Evolutionary conservation across 176 grass and related monocot species (phyloP), one percentile per base, ranked within the genome.

Genomic region (Calamus simplicifolius): DNA sequence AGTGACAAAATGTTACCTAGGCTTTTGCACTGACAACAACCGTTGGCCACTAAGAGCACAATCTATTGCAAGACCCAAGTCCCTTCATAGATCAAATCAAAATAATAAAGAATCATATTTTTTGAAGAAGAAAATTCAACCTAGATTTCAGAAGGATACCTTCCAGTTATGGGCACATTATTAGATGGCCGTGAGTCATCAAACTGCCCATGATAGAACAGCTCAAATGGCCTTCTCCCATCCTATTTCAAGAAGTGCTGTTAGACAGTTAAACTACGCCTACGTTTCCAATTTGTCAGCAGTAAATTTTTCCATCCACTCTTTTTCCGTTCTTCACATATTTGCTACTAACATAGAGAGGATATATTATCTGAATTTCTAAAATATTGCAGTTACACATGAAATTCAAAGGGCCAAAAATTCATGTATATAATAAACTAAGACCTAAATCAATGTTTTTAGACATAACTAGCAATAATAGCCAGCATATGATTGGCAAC

Each of bases 191-290:
- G 80, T 72, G 91, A 96, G 63, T 87, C 86, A 72, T 96, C 91
- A 38, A 90, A 96, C 73, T 90, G 91, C 1, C 86, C 91, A 73
- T 85, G 91, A 72, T 96, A 96, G 50, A 96, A 83, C 56, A 96
- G 69, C 52, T 96, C 80, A 60, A 96, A 96, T 27, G 86, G 75
- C 60, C 86, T 87, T 69, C 80, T 69, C 5, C 86, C 91, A 59
- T 87, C 91, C 91, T 96, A 57, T 12, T 28, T 21, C 29, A 57
- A 59, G 3, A 16, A 15, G 16, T 55, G 6, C 49, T 4, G 0
- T 78, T 43, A 56, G 19, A 62, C 10, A 75, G 4, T 64, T 59
- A 13, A 12, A 0, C 8, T 13, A 43, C 2, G 8, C 3, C 12
- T 10, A 43, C 2, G 61, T 15, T 68, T 52, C 19, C 15, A 30